phyloP scores from a whole-genome alignment of 306 rosid genomes.

The Vicia sativa region DNA sequence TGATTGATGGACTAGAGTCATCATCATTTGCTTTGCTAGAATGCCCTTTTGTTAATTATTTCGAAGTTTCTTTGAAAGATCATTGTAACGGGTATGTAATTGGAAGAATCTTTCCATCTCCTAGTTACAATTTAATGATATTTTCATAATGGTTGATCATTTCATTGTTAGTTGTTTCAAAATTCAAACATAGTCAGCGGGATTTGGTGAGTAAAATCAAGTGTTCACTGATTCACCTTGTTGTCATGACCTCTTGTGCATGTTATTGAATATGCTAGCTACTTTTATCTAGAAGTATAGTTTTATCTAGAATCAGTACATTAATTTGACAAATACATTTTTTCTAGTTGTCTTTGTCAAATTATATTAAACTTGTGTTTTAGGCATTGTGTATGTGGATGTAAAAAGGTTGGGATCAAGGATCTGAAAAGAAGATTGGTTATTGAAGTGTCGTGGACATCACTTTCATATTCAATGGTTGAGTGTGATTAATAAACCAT shows the following conservation, averaged over 20 bases:
- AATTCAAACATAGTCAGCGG: slow-evolving; percentile 7
- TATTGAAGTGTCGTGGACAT: too few species aligned
- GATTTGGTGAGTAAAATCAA: slow-evolving; percentile 16
- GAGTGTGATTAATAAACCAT: too few species aligned
- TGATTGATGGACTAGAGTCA: slow-evolving; percentile 40
- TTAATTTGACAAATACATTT: too few species aligned
- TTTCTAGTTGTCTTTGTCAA: too few species aligned
- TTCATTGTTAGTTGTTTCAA: slow-evolving; percentile 29
- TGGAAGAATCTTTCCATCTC: slow-evolving; percentile 46
- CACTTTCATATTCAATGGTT: too few species aligned
- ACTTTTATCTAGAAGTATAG: not conserved
- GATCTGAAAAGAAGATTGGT: too few species aligned
- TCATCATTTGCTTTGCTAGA: slow-evolving; percentile 27
- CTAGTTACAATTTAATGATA: slow-evolving; percentile 37
- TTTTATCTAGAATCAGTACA: too few species aligned
- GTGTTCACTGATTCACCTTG: not conserved
- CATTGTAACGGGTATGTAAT: slow-evolving; percentile 26
- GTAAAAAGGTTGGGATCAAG: too few species aligned
- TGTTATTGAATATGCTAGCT: slow-evolving; percentile 22
- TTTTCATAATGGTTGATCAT: slow-evolving; percentile 19
- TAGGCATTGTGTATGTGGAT: too few species aligned
- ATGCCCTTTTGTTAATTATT: slow-evolving; percentile 35
- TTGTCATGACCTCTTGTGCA: slow-evolving; percentile 2
- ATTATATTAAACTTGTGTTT: too few species aligned
- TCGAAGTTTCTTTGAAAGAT: slow-evolving; percentile 38